Base-by-base conservation (phyloP, 1,284 basidiomycete genomes). In the Cryptococcus sp. region DNA sequence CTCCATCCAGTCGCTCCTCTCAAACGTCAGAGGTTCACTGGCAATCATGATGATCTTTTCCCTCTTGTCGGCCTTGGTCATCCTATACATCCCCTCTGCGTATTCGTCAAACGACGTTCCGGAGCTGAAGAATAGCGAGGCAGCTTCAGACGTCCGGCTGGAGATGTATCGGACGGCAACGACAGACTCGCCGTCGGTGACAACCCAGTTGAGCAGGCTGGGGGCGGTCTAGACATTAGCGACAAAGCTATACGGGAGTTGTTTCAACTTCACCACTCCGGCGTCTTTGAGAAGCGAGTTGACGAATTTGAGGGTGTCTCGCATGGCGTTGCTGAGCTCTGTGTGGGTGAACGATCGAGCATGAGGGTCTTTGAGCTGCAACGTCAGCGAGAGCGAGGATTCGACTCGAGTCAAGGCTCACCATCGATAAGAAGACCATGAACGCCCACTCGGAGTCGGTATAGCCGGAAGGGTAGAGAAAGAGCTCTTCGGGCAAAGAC, bases 401-500 rank as follows among this genome's bases (percentile, higher is more conserved):
- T 26, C 18, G 9, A 31, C 14, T 31, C 4, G 10, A 53, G 48
- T 43, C 47, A 25, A 34, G 7, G 57, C 74, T 42, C 44, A 84
- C 89, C 76, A 87, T 90, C 3, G 88, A 87, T 21, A 97, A 74
- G 69, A 92, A 88, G 42, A 94, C 74, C 10, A 88, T 91, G 65
- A 95, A 97, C 6, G 88, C 85, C 90, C 91, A 95, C 77, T 97
- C 90, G 1, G 90, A 92, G 71, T 94, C 90, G n/a, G 91, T 95
- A 65, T 92, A 92, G 44, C 92, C 92, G 47, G 86, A 83, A 1
- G 91, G 89, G 57, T 82, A 80, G 48, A 88, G 78, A 74, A 89
- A 97, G 35, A 89, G 79, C 54, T 86, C 82, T 64, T 97, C 91
- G 0, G 86, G 77, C 11, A 97, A 71, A 18, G 76, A 76, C 33